A percentile compares a stretch with the other conserved stretches of the same genome.
phyloP scores from a whole-genome alignment of 768 basidiomycete species.

The Cantharellus cinnabarinus region DNA sequence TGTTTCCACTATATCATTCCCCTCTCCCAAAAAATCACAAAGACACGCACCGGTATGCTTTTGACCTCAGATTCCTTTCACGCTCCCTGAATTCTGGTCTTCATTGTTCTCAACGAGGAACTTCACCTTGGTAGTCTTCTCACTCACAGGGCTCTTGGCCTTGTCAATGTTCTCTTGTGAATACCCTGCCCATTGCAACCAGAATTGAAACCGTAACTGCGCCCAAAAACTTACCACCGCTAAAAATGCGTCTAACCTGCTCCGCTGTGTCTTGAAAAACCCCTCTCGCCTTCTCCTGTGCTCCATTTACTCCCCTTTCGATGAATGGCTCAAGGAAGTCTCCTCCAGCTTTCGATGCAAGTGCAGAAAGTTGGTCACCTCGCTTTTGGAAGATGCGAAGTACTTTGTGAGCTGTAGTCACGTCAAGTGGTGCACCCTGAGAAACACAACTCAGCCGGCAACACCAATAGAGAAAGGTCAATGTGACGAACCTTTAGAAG shows the following conservation, averaged over 20 bases:
- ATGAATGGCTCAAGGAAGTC: slow-evolving; percentile 13
- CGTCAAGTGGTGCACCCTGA: slow-evolving; percentile 11
- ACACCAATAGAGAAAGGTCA: not conserved
- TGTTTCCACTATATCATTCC: too few species aligned
- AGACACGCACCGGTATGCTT: too few species aligned
- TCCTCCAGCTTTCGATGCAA: slow-evolving; percentile 15
- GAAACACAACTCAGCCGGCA: not conserved
- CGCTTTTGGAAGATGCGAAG: slow-evolving; percentile 13
- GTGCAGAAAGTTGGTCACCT: slow-evolving; percentile 14
- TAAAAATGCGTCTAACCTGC: slow-evolving; percentile 13
- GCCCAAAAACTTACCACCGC: slow-evolving; percentile 9
- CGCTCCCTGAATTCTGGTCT: too few species aligned
- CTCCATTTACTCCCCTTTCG: slow-evolving; percentile 16
- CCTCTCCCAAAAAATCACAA: too few species aligned
- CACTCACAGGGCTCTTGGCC: too few species aligned
- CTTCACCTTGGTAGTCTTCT: too few species aligned
- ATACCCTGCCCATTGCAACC: too few species aligned
- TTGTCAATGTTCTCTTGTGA: too few species aligned
- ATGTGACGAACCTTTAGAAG: slow-evolving; percentile 8
- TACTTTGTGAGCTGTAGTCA: slow-evolving; percentile 15
- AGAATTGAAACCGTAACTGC: too few species aligned
- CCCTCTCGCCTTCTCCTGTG: slow-evolving; percentile 10
- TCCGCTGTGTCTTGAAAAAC: slow-evolving; percentile 12
- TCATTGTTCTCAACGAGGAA: too few species aligned
- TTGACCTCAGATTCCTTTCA: too few species aligned